phyloP scores from a whole-genome alignment of 2,329 filamentous ascomycete species.

The Cladophialophora exuberans region DNA sequence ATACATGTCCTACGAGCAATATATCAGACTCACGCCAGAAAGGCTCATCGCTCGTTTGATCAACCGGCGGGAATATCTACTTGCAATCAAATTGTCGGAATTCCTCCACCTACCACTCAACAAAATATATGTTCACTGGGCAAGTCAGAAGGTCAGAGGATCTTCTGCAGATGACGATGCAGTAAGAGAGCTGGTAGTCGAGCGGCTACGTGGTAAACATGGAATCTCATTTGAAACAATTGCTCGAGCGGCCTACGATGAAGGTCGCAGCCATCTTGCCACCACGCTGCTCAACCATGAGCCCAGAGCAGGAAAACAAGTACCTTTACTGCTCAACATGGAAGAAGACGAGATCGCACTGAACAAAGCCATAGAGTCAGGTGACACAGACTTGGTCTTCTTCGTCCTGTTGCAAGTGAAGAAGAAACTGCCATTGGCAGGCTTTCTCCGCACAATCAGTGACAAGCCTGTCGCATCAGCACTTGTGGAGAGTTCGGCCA shows the following conservation, averaged over 20 bases:
- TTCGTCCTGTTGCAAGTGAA: slow-evolving; percentile 86
- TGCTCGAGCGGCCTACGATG: slow-evolving; percentile 88
- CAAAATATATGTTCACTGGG: slow-evolving; percentile 95
- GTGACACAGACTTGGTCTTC: slow-evolving; percentile 90
- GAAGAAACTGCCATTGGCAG: slow-evolving; percentile 85
- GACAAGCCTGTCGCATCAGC: slow-evolving; percentile 82
- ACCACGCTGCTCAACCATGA: slow-evolving; percentile 92
- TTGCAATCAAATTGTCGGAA: slow-evolving; percentile 84
- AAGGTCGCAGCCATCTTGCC: slow-evolving; percentile 84
- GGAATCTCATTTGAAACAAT: slow-evolving; percentile 97
- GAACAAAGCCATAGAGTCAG: slow-evolving; percentile 94
- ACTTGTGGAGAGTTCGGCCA: slow-evolving; percentile 82
- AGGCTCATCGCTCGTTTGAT: slow-evolving; percentile 83
- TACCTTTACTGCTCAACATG: slow-evolving; percentile 89
- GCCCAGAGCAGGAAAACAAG: slow-evolving; percentile 91
- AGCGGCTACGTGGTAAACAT: slow-evolving; percentile 81
- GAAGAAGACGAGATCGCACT: slow-evolving; percentile 93
- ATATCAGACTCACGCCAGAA: slow-evolving; percentile 85
- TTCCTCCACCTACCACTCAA: slow-evolving; percentile 86
- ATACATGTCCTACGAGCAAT: slow-evolving; percentile 91
- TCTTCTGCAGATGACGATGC: slow-evolving; percentile 85
- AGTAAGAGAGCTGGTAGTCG: slow-evolving; percentile 83
- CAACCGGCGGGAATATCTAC: slow-evolving; percentile 85
- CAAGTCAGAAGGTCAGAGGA: slow-evolving; percentile 85
- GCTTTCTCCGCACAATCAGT: slow-evolving; percentile 92